A percentile compares a stretch with the other conserved stretches of the same genome.
Evolutionary conservation across 2,329 filamentous ascomycete genomes (phyloP).

Genomic region (Fusarium sp.): DNA sequence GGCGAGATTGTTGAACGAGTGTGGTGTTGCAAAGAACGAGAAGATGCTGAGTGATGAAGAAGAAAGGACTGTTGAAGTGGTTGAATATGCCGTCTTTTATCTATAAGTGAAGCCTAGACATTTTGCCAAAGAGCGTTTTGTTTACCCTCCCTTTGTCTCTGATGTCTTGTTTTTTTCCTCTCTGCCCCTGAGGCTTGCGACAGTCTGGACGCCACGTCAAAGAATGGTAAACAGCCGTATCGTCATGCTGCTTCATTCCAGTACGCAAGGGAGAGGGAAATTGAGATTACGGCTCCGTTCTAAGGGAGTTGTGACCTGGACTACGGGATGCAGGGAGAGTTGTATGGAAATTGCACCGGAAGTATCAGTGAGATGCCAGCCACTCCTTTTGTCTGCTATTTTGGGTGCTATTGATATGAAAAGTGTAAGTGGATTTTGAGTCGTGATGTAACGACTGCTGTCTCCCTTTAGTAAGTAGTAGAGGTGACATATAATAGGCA

Average conservation of each 20-base stretch:
- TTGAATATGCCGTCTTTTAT: slow-evolving; percentile 45
- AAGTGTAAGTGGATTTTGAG: slow-evolving; percentile 24
- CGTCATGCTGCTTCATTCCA: slow-evolving; percentile 38
- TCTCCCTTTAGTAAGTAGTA: background rate
- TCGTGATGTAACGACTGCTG: background rate
- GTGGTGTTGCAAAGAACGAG: slow-evolving; percentile 29
- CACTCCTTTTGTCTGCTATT: slow-evolving; percentile 6
- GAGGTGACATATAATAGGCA: too few species aligned
- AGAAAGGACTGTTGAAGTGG: background rate
- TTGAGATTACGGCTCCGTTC: slow-evolving; percentile 35
- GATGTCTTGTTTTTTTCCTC: slow-evolving; percentile 6
- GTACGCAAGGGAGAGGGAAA: slow-evolving; percentile 32
- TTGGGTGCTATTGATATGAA: slow-evolving; percentile 2
- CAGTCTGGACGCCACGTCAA: slow-evolving; percentile 28
- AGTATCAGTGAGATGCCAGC: background rate
- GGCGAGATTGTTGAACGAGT: slow-evolving; percentile 41
- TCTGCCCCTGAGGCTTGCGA: slow-evolving; percentile 23
- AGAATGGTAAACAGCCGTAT: slow-evolving; percentile 36
- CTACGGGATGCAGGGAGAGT: slow-evolving; percentile 18
- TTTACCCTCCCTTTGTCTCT: slow-evolving; percentile 17
- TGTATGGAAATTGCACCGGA: background rate
- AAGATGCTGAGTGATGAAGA: slow-evolving; percentile 27
- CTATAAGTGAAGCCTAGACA: slow-evolving; percentile 21
- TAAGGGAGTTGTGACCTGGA: slow-evolving; percentile 29
- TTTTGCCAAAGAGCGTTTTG: slow-evolving; percentile 2